A percentile compares a stretch with the other conserved stretches of the same genome.
Conservation (phyloP, 192 early-diverging fungal species). For the Backusella tarrabulga region DNA sequence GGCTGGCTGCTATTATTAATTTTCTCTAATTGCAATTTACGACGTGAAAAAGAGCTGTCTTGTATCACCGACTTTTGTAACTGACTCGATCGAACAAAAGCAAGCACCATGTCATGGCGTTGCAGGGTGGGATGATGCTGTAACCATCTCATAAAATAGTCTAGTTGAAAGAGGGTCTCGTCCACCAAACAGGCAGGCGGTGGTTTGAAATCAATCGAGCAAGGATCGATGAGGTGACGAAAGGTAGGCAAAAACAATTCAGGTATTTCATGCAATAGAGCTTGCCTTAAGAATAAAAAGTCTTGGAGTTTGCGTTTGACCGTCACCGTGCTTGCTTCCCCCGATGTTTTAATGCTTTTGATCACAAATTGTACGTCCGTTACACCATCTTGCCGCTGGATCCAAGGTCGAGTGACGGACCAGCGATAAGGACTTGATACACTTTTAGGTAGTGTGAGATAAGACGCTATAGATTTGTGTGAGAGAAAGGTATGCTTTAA, state of each 20-base stretch:
- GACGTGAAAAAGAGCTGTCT: slow-evolving; percentile 35
- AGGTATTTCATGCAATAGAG: slow-evolving; percentile 39
- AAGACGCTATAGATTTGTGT: neutral
- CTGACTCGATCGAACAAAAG: slow-evolving; percentile 42
- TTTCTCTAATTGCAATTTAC: slow-evolving; percentile 41
- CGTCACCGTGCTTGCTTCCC: slow-evolving; percentile 30
- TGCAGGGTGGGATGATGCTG: slow-evolving; percentile 40
- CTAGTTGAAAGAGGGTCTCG: slow-evolving; percentile 23
- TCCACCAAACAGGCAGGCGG: slow-evolving; percentile 37
- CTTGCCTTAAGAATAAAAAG: slow-evolving; percentile 40
- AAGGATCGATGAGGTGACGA: slow-evolving; percentile 36
- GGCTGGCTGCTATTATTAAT: slow-evolving; percentile 32
- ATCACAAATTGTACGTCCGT: slow-evolving; percentile 38
- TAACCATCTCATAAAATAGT: slow-evolving; percentile 43
- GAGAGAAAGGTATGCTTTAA: neutral
- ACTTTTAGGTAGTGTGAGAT: neutral
- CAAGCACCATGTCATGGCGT: slow-evolving; percentile 43
- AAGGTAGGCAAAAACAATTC: slow-evolving; percentile 47
- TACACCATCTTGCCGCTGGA: slow-evolving; percentile 25
- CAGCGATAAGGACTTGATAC: neutral
- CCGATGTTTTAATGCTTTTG: slow-evolving; percentile 36
- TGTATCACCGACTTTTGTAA: slow-evolving; percentile 36
- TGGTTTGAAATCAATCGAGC: slow-evolving; percentile 34
- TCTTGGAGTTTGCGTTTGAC: slow-evolving; percentile 46
- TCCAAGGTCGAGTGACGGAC: slow-evolving; percentile 37